Conservation (phyloP, 2,329 filamentous ascomycete species). For the Teratosphaeriaceae sp. region DNA sequence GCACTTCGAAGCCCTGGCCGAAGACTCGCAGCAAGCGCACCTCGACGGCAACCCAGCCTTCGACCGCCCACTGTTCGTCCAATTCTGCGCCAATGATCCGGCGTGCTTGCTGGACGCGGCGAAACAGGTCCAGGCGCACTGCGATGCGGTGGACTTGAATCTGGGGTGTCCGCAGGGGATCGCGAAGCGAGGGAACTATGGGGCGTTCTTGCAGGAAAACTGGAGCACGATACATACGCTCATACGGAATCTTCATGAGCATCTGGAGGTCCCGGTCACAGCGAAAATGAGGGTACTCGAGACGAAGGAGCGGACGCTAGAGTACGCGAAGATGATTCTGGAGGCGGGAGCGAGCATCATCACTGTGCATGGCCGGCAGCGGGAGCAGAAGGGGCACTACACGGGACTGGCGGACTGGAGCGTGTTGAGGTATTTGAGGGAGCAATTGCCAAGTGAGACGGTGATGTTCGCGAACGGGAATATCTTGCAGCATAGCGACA, state of each 20-base stretch:
- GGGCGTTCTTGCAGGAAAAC: slow-evolving; percentile 91
- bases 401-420: slow-evolving; percentile 91
- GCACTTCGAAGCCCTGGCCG: slow-evolving; percentile 67
- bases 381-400: slow-evolving; percentile 93
- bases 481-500: slow-evolving; percentile 71
- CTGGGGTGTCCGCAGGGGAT: slow-evolving; percentile 96
- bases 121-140: slow-evolving; percentile 71
- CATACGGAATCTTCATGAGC: slow-evolving; percentile 72
- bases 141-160: slow-evolving; percentile 93
- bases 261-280: slow-evolving; percentile 77
- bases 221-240: slow-evolving; percentile 75
- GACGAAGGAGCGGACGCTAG: slow-evolving; percentile 75
- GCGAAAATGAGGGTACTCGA: slow-evolving; percentile 92
- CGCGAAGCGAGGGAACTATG: slow-evolving; percentile 82
- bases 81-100: slow-evolving; percentile 90
- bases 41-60: slow-evolving; percentile 81
- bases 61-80: slow-evolving; percentile 87
- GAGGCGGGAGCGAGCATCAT: slow-evolving; percentile 85
- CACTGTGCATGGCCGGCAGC: slow-evolving; percentile 79
- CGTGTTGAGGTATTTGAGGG: slow-evolving; percentile 73
- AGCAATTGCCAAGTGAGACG: slow-evolving; percentile 75
- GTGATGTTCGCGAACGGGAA: slow-evolving; percentile 98
- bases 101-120: slow-evolving; percentile 75
- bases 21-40: slow-evolving; percentile 41
- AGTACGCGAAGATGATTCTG: slow-evolving; percentile 82